These are phyloP conservation scores for Solanum corneliomulleri DNA, from an alignment of 257 asterid genomes.

Conservation along the genomic window DNA sequence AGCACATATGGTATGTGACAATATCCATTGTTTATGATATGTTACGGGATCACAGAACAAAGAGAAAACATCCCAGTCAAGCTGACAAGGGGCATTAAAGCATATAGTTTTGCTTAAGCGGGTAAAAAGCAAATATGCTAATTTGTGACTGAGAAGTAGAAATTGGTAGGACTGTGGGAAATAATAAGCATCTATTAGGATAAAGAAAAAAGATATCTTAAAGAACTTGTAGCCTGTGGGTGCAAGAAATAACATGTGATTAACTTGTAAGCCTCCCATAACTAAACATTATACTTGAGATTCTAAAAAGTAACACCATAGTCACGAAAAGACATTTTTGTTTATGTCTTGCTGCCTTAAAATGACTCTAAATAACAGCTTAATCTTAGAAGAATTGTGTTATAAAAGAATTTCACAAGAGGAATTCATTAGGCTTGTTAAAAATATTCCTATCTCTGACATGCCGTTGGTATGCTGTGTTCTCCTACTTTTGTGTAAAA, in stretches of 20 bases:
- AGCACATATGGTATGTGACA: conserved; percentile 84
- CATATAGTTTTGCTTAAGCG: not conserved
- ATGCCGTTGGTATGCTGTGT: not conserved
- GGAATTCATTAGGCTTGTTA: not conserved
- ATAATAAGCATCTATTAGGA: not conserved
- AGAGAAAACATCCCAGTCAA: not conserved
- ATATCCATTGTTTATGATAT: not conserved
- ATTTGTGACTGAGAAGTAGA: not conserved
- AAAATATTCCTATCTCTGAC: not conserved
- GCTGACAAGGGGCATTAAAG: not conserved
- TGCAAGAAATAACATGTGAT: not conserved
- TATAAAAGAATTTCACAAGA: not conserved
- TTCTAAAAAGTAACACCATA: not conserved
- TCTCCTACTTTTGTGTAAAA: not conserved
- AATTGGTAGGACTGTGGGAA: not conserved
- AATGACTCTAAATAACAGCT: not conserved
- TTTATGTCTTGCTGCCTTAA: not conserved
- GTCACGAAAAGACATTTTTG: not conserved
- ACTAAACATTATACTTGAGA: not conserved
- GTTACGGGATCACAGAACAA: not conserved
- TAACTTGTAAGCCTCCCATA: not conserved
- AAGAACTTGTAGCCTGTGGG: not conserved
- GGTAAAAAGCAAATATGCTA: not conserved
- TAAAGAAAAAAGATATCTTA: not conserved
- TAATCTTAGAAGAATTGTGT: not conserved